Conservation (phyloP, 2,329 filamentous ascomycete species). For the Fusarium brevicatenulatum region DNA sequence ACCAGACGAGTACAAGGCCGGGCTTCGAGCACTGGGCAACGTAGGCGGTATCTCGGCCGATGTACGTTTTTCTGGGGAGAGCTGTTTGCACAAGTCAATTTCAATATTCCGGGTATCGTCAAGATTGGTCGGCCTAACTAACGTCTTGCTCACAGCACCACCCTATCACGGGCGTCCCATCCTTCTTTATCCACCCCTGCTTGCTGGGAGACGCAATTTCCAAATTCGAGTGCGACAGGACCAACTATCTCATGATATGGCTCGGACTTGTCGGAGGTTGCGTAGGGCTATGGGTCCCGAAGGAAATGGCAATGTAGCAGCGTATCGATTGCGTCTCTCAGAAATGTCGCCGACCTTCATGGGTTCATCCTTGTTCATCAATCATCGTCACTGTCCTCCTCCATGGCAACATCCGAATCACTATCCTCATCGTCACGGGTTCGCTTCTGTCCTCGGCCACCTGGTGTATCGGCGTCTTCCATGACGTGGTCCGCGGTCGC, state of each 20-base stretch:
- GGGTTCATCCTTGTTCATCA: conserved; percentile 58
- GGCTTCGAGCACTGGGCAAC: conserved; percentile 68
- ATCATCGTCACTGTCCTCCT: conserved; percentile 79
- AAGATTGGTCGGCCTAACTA: conserved; percentile 52
- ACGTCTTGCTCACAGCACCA: conserved; percentile 72
- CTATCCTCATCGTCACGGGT: conserved; percentile 73
- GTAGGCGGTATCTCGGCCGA: conserved; percentile 81
- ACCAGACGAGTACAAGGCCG: conserved; percentile 70
- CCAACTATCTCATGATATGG: conserved; percentile 87
- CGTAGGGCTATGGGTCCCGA: conserved; percentile 81
- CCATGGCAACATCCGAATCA: conserved; percentile 74
- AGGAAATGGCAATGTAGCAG: conserved; percentile 67
- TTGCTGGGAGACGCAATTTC: conserved; percentile 84
- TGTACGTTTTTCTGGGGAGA: conserved; percentile 63
- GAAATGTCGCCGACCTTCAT: conserved; percentile 33
- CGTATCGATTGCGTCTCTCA: conserved; percentile 21
- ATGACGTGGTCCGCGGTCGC: conserved; percentile 58
- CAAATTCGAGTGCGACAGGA: conserved; percentile 67
- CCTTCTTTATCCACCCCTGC: conserved; percentile 94
- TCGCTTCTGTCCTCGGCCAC: conserved; percentile 74
- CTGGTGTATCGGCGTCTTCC: conserved; percentile 64
- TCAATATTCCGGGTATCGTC: conserved; percentile 44
- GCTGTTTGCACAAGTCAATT: conserved; percentile 47
- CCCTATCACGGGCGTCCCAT: conserved; percentile 79
- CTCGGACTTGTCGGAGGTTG: conserved; percentile 85